Evolutionary conservation across 768 basidiomycete species (phyloP).

Genomic region (Rhizopogon vulgaris): DNA sequence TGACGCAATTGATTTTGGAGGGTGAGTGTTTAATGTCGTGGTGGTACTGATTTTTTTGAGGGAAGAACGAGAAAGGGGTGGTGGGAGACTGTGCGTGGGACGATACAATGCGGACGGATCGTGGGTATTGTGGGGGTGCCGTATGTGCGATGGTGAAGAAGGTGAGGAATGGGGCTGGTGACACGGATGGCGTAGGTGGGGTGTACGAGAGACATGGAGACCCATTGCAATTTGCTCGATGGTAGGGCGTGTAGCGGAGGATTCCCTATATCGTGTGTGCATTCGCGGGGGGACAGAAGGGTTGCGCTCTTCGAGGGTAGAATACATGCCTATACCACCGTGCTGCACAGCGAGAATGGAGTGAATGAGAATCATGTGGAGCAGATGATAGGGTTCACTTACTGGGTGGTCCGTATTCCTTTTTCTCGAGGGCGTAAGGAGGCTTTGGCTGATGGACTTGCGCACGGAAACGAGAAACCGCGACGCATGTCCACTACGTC

Average conservation of each 20-base stretch:
- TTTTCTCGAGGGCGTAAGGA: conserved; percentile 14
- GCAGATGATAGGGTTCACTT: conserved; percentile 5
- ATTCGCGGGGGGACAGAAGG: conserved; percentile 26
- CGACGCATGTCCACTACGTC: conserved; percentile 18
- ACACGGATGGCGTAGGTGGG: conserved; percentile 44
- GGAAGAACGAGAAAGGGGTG: conserved; percentile 58
- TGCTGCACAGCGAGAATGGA: conserved; percentile 12
- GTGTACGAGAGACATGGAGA: conserved; percentile 69
- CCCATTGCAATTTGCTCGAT: conserved; percentile 80
- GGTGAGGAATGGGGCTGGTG: conserved; percentile 14
- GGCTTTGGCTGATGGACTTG: conserved; percentile 17
- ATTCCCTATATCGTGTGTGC: conserved; percentile 32
- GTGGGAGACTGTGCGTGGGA: conserved; percentile 33
- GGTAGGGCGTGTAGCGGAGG: conserved; percentile 46
- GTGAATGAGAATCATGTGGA: conserved; percentile 3
- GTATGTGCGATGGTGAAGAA: conserved; percentile 13
- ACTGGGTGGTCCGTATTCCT: conserved; percentile 14
- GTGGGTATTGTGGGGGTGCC: conserved; percentile 25
- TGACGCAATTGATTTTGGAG: conserved; percentile 12
- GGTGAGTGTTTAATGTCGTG: conserved; percentile 14
- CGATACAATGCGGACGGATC: conserved; percentile 17
- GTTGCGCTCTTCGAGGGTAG: conserved; percentile 35
- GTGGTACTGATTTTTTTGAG: conserved; percentile 46
- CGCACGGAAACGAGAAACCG: conserved; percentile 26
- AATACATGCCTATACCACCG: conserved; percentile 36